Base-by-base conservation (phyloP, 106 monocot species). In the Iris macrosiphon region DNA sequence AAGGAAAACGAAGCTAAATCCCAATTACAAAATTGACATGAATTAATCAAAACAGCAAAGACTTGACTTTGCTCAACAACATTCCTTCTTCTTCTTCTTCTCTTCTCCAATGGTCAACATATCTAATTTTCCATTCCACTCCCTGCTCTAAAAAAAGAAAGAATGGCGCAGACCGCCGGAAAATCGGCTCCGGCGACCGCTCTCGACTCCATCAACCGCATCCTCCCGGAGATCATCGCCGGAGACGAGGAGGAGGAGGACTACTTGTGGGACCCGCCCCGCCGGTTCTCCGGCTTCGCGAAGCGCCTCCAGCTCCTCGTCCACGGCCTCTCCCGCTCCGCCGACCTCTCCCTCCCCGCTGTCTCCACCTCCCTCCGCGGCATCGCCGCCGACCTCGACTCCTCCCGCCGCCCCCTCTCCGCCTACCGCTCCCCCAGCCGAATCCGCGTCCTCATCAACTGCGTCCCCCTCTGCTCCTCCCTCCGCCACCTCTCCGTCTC, bases 401-500 rank as follows among this genome's bases (percentile, higher is more conserved):
- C 16, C 19, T n/a, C n/a, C n/a, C n/a, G n/a, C n/a, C n/a, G n/a
- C n/a, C n/a, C n/a, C n/a, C n/a, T n/a, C n/a, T n/a, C n/a, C n/a
- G n/a, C n/a, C n/a, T n/a, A n/a, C n/a, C n/a, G n/a, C n/a, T n/a
- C n/a, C n/a, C n/a, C n/a, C n/a, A 47, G 52, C 72, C 68, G 57
- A 3, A 53, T 79, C 67, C 64, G 47, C 45, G 43, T 79, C 33
- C 72, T 79, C 31, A 58, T 79, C 59, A 57, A 73, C 52, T 73
- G 63, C 64, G 29, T 39, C 0, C 53, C 57, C 26, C 79, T 79
- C 27, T 63, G 62, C 40, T 13, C 49, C 46, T 4, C 67, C 18
- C 68, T 79, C 26, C 58, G 27, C 32, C 21, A 20, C 25, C 47
- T 31, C 12, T 13, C 53, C 37, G 12, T 14, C 22, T 47, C 79